phyloP scores from a whole-genome alignment of 139 green algal genomes.

The Klebsormidium nitens region DNA sequence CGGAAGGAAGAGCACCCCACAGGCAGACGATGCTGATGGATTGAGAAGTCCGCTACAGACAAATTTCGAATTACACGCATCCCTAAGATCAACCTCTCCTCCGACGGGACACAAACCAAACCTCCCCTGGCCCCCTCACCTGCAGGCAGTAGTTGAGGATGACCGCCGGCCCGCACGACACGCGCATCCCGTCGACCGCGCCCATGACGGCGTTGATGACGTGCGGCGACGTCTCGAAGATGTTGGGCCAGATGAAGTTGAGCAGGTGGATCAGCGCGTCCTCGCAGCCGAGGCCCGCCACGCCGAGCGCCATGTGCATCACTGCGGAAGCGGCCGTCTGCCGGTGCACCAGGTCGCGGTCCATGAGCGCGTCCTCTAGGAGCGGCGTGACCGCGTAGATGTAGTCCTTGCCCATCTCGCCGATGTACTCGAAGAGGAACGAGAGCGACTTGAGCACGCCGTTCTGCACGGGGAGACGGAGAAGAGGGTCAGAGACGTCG shows the following conservation, averaged over 20 bases:
- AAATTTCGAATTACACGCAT: no score
- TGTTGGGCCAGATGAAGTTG: conserved; percentile 98
- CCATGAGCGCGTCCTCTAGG: conserved; percentile 94
- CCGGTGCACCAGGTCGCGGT: conserved; percentile 91
- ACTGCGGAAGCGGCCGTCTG: conserved; percentile 85
- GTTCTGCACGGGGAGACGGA: conserved; percentile 98
- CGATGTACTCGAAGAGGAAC: conserved; percentile 99
- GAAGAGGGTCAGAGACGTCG: no score
- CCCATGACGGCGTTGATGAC: conserved; percentile 86
- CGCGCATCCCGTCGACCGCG: conserved; percentile 83
- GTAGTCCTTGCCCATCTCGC: conserved; percentile 97
- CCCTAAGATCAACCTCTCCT: no score
- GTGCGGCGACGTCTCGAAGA: conserved; percentile 94
- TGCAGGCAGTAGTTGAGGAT: conserved; percentile 76
- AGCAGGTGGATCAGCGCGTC: conserved; percentile 92
- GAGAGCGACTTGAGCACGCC: conserved; percentile 95
- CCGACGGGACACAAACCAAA: no score
- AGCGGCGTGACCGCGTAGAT: conserved; percentile 95
- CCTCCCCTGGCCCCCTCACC: no score
- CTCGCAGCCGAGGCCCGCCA: conserved; percentile 91
- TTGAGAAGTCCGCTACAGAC: no score
- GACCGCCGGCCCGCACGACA: conserved; percentile 75
- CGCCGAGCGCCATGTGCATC: conserved; percentile 83
- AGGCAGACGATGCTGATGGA: no score
- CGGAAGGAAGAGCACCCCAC: no score